These are phyloP conservation scores for Aspergillus ellipticus DNA, from an alignment of 495 filamentous ascomycete species.

Conservation along the genomic window DNA sequence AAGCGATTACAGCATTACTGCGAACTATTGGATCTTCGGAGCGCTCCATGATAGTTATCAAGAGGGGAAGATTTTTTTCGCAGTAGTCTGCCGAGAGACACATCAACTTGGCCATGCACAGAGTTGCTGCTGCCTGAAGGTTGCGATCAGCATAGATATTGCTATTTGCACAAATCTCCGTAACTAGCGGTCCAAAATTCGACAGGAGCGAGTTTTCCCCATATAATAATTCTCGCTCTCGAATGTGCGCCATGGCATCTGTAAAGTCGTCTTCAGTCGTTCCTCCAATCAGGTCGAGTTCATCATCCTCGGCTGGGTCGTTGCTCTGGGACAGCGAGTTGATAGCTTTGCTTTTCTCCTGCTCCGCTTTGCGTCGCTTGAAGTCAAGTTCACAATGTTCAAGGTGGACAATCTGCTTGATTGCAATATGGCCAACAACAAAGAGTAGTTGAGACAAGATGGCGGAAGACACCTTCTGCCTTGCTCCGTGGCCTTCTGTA, in stretches of 20 bases:
- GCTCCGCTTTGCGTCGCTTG: slow-evolving; percentile 91
- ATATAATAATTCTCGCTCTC: slow-evolving; percentile 90
- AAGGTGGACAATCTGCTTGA: slow-evolving; percentile 99
- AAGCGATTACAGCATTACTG: slow-evolving; percentile 92
- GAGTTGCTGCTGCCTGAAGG: slow-evolving; percentile 85
- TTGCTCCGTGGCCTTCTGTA: slow-evolving; percentile 25
- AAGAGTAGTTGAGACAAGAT: slow-evolving; percentile 89
- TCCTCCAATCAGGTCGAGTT: slow-evolving; percentile 93
- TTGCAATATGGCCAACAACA: slow-evolving; percentile 91
- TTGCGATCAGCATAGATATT: slow-evolving; percentile 81
- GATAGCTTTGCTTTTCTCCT: slow-evolving; percentile 75
- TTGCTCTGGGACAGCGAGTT: slow-evolving; percentile 45
- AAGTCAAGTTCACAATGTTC: slow-evolving; percentile 96
- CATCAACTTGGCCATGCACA: slow-evolving; percentile 99
- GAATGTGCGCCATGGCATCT: slow-evolving; percentile 90
- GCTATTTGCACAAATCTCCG: slow-evolving; percentile 92
- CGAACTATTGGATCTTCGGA: slow-evolving; percentile 85
- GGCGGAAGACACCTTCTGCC: slow-evolving; percentile 50
- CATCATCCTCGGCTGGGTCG: slow-evolving; percentile 57
- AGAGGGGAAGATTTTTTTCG: slow-evolving; percentile 84
- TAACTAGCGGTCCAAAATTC: slow-evolving; percentile 84
- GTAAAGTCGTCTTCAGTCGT: slow-evolving; percentile 99
- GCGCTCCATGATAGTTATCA: slow-evolving; percentile 97
- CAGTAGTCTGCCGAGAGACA: slow-evolving; percentile 94
- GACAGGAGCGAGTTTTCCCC: slow-evolving; percentile 78